A percentile compares a stretch with the other conserved stretches of the same genome.
Conservation (phyloP, 495 filamentous ascomycete species). For the Xylaria cubensis region DNA sequence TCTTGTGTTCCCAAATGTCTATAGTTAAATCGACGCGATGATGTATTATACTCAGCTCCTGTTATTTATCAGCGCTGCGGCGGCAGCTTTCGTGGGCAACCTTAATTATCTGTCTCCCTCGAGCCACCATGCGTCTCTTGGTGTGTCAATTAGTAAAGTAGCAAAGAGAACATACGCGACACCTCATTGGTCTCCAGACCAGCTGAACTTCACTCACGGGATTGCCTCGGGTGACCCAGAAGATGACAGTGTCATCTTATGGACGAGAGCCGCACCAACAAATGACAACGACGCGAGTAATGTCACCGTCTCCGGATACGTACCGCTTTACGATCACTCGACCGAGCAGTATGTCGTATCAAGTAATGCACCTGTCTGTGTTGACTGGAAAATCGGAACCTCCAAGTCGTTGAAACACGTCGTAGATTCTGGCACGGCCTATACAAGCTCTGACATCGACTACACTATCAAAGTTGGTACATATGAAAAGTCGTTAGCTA, state of each 20-base stretch:
- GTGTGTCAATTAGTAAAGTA: slow-evolving; percentile 58
- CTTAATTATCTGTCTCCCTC: slow-evolving; percentile 67
- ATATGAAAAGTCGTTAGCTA: neutral
- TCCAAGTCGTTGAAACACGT: slow-evolving; percentile 48
- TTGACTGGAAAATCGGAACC: slow-evolving; percentile 54
- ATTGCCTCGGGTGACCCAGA: slow-evolving; percentile 71
- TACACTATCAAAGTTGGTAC: slow-evolving; percentile 65
- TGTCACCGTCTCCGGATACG: slow-evolving; percentile 59
- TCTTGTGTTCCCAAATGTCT: neutral
- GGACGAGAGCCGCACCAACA: slow-evolving; percentile 65
- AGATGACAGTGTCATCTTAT: slow-evolving; percentile 66
- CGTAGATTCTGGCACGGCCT: slow-evolving; percentile 57
- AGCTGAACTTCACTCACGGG: slow-evolving; percentile 66
- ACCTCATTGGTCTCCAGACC: slow-evolving; percentile 49
- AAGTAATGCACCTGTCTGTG: slow-evolving; percentile 64
- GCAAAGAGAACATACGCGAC: slow-evolving; percentile 41
- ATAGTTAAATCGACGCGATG: neutral
- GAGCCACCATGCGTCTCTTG: slow-evolving; percentile 61
- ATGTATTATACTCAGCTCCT: slow-evolving; percentile 13
- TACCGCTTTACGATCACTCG: slow-evolving; percentile 63
- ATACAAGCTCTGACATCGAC: slow-evolving; percentile 69
- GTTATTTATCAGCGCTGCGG: slow-evolving; percentile 25
- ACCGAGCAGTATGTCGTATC: slow-evolving; percentile 56
- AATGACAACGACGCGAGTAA: slow-evolving; percentile 60
- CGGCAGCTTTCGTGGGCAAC: slow-evolving; percentile 52